Percentiles rank a stretch among this genome's conserved stretches.
Conservation (phyloP, 805 yeast species). For the Nakazawaea holstii region DNA sequence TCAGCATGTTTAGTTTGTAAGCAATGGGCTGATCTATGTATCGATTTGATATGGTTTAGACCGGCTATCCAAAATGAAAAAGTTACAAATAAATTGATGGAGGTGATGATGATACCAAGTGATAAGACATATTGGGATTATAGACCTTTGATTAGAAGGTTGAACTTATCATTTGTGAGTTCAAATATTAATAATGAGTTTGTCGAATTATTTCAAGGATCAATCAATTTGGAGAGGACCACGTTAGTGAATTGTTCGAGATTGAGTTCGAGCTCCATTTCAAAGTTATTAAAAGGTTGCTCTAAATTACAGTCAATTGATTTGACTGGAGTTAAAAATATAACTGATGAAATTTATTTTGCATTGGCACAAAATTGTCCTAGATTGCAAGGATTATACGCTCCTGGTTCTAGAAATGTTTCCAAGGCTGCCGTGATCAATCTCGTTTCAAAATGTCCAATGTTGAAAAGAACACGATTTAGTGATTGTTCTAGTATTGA, state of each 20-base stretch:
- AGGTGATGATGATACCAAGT: constrained; percentile 47
- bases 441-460: constrained; percentile 59
- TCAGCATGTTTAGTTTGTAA: constrained; percentile 68
- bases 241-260: constrained; percentile 77
- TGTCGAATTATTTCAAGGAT: constrained; percentile 55
- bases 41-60: constrained; percentile 83
- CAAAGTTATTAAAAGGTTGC: constrained; percentile 58
- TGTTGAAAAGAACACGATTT: constrained; percentile 77
- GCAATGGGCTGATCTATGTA: constrained; percentile 71
- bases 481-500: constrained; percentile 65
- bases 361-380: constrained; percentile 69
- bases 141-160: constrained; percentile 64
- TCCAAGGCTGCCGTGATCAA: constrained; percentile 56
- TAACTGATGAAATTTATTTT: constrained; percentile 63
- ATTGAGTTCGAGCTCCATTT: constrained; percentile 56
- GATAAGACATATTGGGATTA: constrained; percentile 58
- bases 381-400: constrained; percentile 83
- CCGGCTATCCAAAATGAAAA: constrained; percentile 57
- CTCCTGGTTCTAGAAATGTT: constrained; percentile 76
- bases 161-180: constrained; percentile 75
- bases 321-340: constrained; percentile 68
- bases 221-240: constrained; percentile 76
- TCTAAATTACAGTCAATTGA: constrained; percentile 78
- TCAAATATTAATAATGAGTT: constrained; percentile 60
- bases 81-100: constrained; percentile 47